These are phyloP conservation scores for Astrothelium subdiscretum DNA, from an alignment of 495 filamentous ascomycete genomes.

Conservation along the genomic window DNA sequence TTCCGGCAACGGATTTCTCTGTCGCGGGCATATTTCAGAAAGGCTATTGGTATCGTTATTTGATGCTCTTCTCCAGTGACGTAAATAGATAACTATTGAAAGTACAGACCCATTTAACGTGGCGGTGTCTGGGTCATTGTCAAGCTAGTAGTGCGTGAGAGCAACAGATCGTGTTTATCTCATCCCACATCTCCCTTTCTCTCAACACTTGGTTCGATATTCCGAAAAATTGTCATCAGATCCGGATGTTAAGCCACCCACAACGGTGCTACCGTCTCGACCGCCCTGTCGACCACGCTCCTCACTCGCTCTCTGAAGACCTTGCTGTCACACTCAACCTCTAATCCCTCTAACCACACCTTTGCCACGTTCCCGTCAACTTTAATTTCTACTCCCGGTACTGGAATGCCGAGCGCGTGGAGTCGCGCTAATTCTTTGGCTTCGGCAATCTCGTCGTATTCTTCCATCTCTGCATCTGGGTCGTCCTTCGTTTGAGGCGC, in stretches of 20 bases:
- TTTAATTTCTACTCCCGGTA: slow-evolving; percentile 76
- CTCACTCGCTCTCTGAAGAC: slow-evolving; percentile 68
- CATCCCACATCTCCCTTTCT: not conserved
- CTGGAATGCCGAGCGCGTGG: slow-evolving; percentile 68
- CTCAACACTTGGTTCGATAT: not conserved
- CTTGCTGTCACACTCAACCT: slow-evolving; percentile 70
- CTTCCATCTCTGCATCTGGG: slow-evolving; percentile 18
- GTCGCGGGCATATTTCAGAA: no score
- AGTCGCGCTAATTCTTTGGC: slow-evolving; percentile 53
- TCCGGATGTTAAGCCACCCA: slow-evolving; percentile 36
- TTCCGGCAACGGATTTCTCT: no score
- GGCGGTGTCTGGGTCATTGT: no score
- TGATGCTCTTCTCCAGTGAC: no score
- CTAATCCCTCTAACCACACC: slow-evolving; percentile 83
- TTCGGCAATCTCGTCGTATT: slow-evolving; percentile 35
- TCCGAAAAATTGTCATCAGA: no score
- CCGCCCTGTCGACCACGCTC: slow-evolving; percentile 79
- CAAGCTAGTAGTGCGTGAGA: no score
- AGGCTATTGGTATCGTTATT: no score
- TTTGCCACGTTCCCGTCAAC: slow-evolving; percentile 80
- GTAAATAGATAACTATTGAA: no score
- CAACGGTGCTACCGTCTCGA: slow-evolving; percentile 80
- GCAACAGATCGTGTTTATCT: not conserved
- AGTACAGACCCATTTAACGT: no score
- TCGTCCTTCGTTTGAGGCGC: slow-evolving; percentile 21